Evolutionary conservation across 1,284 basidiomycete species (phyloP), one percentile per base, ranked within the genome.

Genomic region (Ceratobasidium sp.): DNA sequence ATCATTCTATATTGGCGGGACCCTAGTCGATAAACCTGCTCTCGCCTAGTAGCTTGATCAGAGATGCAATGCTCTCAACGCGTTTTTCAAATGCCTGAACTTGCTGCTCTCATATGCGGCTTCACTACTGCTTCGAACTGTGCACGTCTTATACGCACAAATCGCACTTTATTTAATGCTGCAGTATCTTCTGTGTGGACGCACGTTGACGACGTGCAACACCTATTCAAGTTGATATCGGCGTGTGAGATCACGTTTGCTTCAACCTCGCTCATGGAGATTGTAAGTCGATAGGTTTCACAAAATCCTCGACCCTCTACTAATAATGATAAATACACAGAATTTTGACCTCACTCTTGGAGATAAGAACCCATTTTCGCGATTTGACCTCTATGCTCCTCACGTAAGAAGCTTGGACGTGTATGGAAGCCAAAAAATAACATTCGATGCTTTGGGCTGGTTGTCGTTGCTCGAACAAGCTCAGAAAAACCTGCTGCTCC

Each of bases 351-450:
- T 41, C 36, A 41, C 36, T 11, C 36, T 11, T 11, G 36, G 11
- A 6, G n/a, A 7, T 41, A 36, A 6, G 8, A 7, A 36, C 24
- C 27, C 33, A 9, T 59, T 59, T 36, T 24, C 27, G 24, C 63
- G 63, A 9, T 65, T 65, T 14, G 63, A 65, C 48, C 15, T 53
- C 31, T 65, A 65, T 29, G 63, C 63, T n/a, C 29, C 63, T 5
- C 48, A 65, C 17, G 63, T 65, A n/a, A 31, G 33, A 22, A 22
- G 31, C 31, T 36, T 65, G 29, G 48, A 53, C 15, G 29, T 65
- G 19, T 65, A 33, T 22, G 63, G 63, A n/a, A 29, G 15, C 22
- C 19, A 47, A 14, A 24, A 29, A n/a, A n/a, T n/a, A n/a, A n/a
- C n/a, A n/a, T n/a, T n/a, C n/a, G n/a, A n/a, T n/a, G n/a, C n/a